Conservation (phyloP, 2,329 filamentous ascomycete species). For the Talaromyces sp. region DNA sequence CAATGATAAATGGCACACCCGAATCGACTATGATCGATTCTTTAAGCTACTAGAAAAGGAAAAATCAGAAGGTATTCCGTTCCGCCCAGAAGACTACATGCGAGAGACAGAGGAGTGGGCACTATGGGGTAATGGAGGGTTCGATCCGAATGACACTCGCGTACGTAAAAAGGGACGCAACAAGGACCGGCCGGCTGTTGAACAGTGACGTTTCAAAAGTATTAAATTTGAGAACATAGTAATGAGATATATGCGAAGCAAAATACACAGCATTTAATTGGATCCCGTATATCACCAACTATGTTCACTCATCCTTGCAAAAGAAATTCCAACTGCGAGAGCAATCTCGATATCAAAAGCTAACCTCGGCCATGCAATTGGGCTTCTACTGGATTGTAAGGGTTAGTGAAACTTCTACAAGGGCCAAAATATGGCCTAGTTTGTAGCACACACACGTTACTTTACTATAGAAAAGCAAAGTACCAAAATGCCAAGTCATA, state of each 20-base stretch:
- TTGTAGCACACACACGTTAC: background rate
- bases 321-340: background rate
- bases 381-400: background rate
- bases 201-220: background rate
- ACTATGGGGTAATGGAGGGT: constrained; percentile 87
- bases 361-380: background rate
- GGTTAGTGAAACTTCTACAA: background rate
- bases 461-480: background rate
- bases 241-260: too few species aligned
- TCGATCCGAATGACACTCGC: constrained; percentile 82
- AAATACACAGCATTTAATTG: too few species aligned
- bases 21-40: constrained; percentile 85
- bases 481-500: too few species aligned
- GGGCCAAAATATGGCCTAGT: background rate
- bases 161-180: constrained; percentile 63
- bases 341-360: background rate
- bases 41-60: constrained; percentile 72
- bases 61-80: constrained; percentile 54
- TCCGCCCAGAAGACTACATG: constrained; percentile 87
- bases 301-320: too few species aligned
- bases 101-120: constrained; percentile 90
- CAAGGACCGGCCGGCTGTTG: background rate
- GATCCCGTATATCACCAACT: too few species aligned
- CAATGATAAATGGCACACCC: constrained; percentile 78
- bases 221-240: background rate